Base-by-base conservation (phyloP, 1,284 basidiomycete species). In the Fistulina hepatica region DNA sequence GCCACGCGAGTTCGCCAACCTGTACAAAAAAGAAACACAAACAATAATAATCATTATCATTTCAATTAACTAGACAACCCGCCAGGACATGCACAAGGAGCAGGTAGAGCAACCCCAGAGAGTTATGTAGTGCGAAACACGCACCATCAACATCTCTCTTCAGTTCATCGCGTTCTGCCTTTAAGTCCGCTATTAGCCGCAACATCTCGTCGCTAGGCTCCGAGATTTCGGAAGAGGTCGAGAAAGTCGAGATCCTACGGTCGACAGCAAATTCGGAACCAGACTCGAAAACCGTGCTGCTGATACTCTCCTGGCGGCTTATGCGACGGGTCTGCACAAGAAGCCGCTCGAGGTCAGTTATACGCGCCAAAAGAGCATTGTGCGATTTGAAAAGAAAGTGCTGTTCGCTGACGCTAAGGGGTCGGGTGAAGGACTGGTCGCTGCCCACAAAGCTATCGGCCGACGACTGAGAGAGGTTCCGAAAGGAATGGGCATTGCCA, bases 341-440 rank as follows among this genome's bases (percentile, higher is more conserved):
- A 12, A 77, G 73, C 42, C 72, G 71, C 55, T 88, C 82, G 44
- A 88, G 64, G 49, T 84, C 81, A 39, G 76, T 74, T 56, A 86
- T 85, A 44, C 83, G 76, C 48, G 76, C 70, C 44, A 86, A 67
- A 44, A 88, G 74, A 35, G 82, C 71, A 44, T 80, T 74, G 61
- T 88, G 83, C 42, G 78, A 81, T 53, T 81, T 79, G 58, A 78
- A 74, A 55, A 84, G 68, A 73, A 86, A 86, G 64, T 83, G 74
- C 49, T 84, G 81, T 57, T 85, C 83, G 52, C 69, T 77, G 35
- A 64, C 56, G 48, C 67, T 69, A 45, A 81, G 70, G 32, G 77
- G 71, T 35, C 74, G 69, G 38, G 54, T 48, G 49, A 49, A 52
- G 51, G 48, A 36, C 43, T 13, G 53, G 52, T 56, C 15, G 28